Percentiles rank a stretch among this genome's conserved stretches.
Evolutionary conservation across 2,329 filamentous ascomycete genomes (phyloP).

Genomic region (Nigrospora osmanthi): DNA sequence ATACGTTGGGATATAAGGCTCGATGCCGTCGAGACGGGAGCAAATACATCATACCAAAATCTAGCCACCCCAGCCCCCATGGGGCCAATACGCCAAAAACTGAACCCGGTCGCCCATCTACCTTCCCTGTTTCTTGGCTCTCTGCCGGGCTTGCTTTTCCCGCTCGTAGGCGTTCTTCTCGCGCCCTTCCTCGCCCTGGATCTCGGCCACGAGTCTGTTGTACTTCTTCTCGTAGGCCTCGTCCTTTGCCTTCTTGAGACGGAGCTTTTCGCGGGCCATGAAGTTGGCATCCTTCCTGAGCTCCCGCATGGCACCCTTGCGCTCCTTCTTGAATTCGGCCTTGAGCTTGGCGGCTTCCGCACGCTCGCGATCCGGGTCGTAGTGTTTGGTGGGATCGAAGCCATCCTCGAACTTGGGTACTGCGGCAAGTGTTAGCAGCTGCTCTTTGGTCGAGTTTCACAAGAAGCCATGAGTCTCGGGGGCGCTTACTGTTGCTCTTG

Average conservation of each 20-base stretch:
- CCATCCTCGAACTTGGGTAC: conserved; percentile 94
- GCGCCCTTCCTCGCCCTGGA: conserved; percentile 85
- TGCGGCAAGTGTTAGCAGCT: too few species aligned
- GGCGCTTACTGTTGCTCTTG: conserved; percentile 48
- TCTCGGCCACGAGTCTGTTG: conserved; percentile 83
- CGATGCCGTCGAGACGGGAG: neutral
- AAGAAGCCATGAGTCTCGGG: too few species aligned
- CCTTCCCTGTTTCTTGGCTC: conserved; percentile 40
- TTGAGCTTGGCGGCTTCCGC: conserved; percentile 77
- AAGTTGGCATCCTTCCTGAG: conserved; percentile 93
- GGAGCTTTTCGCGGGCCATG: conserved; percentile 80
- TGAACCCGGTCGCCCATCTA: neutral
- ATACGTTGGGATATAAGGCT: too few species aligned
- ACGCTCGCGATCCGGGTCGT: conserved; percentile 89
- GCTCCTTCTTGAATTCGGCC: conserved; percentile 89
- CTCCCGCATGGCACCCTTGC: conserved; percentile 90
- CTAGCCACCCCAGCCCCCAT: neutral
- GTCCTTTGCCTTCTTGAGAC: conserved; percentile 89
- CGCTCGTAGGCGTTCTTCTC: conserved; percentile 85
- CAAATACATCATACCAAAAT: neutral
- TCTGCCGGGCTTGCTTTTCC: conserved; percentile 70
- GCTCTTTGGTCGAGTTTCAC: too few species aligned
- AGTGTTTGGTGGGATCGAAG: conserved; percentile 93
- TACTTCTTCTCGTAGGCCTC: conserved; percentile 95
- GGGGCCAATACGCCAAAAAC: neutral